Conservation (phyloP, 2,329 filamentous ascomycete species). For the Alternaria sp. region DNA sequence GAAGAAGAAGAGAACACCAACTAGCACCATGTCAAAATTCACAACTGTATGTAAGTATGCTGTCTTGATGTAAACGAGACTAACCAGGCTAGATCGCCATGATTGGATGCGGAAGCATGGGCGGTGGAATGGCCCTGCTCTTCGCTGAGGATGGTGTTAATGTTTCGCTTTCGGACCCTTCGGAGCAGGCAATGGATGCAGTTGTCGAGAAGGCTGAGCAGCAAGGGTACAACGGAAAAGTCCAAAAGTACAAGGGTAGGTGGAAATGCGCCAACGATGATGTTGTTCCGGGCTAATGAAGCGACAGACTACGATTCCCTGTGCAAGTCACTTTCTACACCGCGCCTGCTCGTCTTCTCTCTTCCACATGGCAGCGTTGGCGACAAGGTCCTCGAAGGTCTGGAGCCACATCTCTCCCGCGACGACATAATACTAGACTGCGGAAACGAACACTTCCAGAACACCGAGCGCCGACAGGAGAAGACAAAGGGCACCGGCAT, state of each 20-base stretch:
- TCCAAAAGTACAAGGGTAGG: conserved; percentile 52
- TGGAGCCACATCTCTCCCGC: conserved; percentile 62
- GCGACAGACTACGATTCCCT: conserved; percentile 59
- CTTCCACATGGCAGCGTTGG: conserved; percentile 60
- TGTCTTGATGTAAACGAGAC: neutral
- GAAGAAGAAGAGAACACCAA: conserved; percentile 16
- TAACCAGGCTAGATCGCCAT: conserved; percentile 60
- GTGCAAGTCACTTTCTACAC: conserved; percentile 58
- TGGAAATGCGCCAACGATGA: neutral
- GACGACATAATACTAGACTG: conserved; percentile 75
- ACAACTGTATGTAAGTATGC: conserved; percentile 31
- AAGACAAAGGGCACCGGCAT: conserved; percentile 66
- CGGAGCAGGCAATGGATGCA: conserved; percentile 58
- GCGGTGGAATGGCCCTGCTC: conserved; percentile 66
- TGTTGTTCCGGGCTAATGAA: conserved; percentile 24
- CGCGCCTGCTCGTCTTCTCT: conserved; percentile 63
- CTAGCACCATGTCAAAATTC: conserved; percentile 34
- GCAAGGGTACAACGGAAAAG: conserved; percentile 49
- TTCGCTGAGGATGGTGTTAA: conserved; percentile 65
- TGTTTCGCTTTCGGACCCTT: conserved; percentile 65
- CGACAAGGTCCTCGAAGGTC: conserved; percentile 57
- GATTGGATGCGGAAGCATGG: conserved; percentile 68
- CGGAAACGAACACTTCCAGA: conserved; percentile 72
- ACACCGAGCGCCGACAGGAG: conserved; percentile 69
- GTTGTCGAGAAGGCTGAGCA: conserved; percentile 55